phyloP scores from a whole-genome alignment of 805 yeast genomes.

The Wickerhamiella azymoides region DNA sequence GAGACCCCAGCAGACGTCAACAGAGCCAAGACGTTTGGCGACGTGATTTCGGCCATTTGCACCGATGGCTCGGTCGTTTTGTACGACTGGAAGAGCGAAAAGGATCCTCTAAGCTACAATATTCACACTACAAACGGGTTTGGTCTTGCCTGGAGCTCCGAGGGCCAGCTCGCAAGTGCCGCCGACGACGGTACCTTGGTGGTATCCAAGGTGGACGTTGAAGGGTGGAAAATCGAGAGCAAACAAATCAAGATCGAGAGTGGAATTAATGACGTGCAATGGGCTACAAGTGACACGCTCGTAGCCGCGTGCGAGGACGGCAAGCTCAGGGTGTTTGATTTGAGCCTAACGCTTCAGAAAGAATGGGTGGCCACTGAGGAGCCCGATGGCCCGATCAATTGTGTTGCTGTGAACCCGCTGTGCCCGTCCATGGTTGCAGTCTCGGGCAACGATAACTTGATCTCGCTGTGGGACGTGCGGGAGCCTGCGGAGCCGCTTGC shows the following conservation, averaged over 20 bases:
- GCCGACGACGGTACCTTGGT: slow-evolving; percentile 56
- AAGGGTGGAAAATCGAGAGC: background rate
- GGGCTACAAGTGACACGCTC: slow-evolving; percentile 38
- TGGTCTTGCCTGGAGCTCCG: slow-evolving; percentile 50
- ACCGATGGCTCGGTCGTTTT: slow-evolving; percentile 6
- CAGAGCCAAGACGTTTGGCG: slow-evolving; percentile 8
- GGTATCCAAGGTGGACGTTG: slow-evolving; percentile 44
- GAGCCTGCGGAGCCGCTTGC: slow-evolving; percentile 44
- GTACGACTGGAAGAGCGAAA: background rate
- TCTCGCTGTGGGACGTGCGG: slow-evolving; percentile 61
- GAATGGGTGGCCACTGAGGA: slow-evolving; percentile 26
- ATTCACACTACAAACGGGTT: slow-evolving; percentile 53
- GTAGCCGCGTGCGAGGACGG: slow-evolving; percentile 65
- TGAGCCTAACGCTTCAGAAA: slow-evolving; percentile 35
- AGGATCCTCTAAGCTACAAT: background rate
- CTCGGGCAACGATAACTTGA: slow-evolving; percentile 56
- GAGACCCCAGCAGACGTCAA: slow-evolving; percentile 6
- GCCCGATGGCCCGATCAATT: slow-evolving; percentile 48
- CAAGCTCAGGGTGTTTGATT: slow-evolving; percentile 35
- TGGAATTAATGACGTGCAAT: slow-evolving; percentile 59
- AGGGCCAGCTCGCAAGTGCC: slow-evolving; percentile 42
- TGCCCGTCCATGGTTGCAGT: slow-evolving; percentile 46
- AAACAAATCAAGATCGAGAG: slow-evolving; percentile 13
- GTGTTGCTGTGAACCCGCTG: slow-evolving; percentile 51
- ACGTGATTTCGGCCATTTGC: slow-evolving; percentile 13